Base-by-base conservation (phyloP, 2,329 filamentous ascomycete species). In the Microdochium nivale region DNA sequence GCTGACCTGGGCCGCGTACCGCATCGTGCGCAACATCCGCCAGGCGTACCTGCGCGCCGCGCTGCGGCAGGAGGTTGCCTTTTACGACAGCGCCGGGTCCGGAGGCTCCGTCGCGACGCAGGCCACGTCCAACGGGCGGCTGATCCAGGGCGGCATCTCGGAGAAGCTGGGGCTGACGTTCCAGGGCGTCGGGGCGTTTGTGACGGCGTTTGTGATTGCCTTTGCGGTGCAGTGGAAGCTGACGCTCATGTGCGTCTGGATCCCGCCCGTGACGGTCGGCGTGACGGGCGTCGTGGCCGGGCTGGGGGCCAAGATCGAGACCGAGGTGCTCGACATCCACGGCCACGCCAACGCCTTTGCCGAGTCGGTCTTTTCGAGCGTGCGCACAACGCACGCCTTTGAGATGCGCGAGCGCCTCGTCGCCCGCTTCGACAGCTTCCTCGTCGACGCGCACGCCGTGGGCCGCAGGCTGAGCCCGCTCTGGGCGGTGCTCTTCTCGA, bases 121-220 rank as follows among this genome's bases (percentile, higher is more conserved):
- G 51, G 69, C 71, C 30, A 74, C 73, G 1, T 73, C 71, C 0
- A 76, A 71, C 51, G 70, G 70, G n/a, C 67, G 69, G 14, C 61
- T 70, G 33, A 67, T 74, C 43, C 68, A 71, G 47, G 60, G 60
- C 16, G 72, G 71, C 35, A 71, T 72, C 25, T 55, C 67, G 1
- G 69, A 72, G 53, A 72, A 72, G 53, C 60, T 74, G 3, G 67
- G 65, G 7, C 57, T 72, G 13, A 65, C 67, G 3, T 63, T 73
- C 23, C 71, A 74, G 43, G 67, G 63, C 8, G 49, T 69, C 3
- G 60, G 71, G 1, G 65, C 70, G 19, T 67, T 73, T 57, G 51
- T 69, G 10, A 59, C 71, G 25, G 63, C 69, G 3, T 69, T 71
- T 52, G 59, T 69, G 53, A 65, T 70, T 47, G 68, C 71, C 27